These are phyloP conservation scores for Crinitomyces ghanaensis DNA, from an alignment of 805 yeast species.

Conservation along the genomic window DNA sequence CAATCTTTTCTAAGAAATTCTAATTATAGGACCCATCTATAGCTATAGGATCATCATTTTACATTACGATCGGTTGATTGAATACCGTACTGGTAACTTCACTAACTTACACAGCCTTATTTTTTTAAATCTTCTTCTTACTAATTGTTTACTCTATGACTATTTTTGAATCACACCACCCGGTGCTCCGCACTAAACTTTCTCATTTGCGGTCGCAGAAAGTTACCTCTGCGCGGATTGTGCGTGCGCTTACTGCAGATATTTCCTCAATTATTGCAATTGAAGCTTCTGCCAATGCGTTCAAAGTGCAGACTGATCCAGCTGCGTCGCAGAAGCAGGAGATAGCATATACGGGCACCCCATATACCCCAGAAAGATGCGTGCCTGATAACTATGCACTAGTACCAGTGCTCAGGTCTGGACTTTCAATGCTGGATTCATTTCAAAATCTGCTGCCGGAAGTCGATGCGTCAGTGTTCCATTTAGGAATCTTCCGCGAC, in stretches of 20 bases:
- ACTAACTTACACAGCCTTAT: no score
- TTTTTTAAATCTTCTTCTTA: no score
- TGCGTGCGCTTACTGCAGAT: conserved; percentile 15
- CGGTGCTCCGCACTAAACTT: conserved; percentile 18
- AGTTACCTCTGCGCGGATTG: conserved; percentile 13
- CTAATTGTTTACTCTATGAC: no score
- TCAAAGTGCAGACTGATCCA: conserved; percentile 8
- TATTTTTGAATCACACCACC: conserved; percentile 18
- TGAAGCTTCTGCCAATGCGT: conserved; percentile 16
- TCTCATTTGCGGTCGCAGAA: conserved; percentile 18
- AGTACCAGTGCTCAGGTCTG: conserved; percentile 25
- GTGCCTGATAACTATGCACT: conserved; percentile 17
- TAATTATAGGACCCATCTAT: no score
- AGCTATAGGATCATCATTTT: no score
- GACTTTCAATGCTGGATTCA: conserved; percentile 23
- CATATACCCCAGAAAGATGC: conserved; percentile 8
- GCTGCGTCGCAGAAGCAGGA: conserved; percentile 1
- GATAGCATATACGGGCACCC: conserved; percentile 8
- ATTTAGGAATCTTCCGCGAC: conserved; percentile 25
- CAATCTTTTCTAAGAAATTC: no score
- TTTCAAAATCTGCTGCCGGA: conserved; percentile 21
- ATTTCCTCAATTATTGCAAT: conserved; percentile 20
- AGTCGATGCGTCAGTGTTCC: conserved; percentile 22
- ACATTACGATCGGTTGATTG: no score
- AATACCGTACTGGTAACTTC: no score